Evolutionary conservation across 768 basidiomycete species (phyloP).

Genomic region (Fibroporia radiculosa): DNA sequence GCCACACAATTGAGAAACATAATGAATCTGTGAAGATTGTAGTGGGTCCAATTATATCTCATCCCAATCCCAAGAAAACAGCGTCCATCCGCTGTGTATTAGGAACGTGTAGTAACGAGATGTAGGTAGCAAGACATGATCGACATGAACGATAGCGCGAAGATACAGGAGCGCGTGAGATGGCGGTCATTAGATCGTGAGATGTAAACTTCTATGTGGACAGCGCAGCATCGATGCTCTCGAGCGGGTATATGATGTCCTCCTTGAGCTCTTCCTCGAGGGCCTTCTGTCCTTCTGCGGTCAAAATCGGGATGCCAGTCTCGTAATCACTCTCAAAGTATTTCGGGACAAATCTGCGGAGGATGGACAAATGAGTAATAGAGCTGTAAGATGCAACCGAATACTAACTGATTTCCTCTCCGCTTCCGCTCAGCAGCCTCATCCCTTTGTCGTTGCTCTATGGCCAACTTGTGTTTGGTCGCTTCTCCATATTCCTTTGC

Average conservation of each 20-base stretch:
- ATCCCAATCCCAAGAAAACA: too few relatives aligned
- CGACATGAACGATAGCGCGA: too few relatives aligned
- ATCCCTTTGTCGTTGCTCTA: constrained; percentile 93
- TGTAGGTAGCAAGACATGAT: too few relatives aligned
- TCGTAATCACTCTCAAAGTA: constrained; percentile 70
- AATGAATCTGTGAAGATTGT: too few relatives aligned
- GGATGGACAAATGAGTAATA: neutral
- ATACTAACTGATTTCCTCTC: constrained; percentile 67
- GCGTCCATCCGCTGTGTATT: neutral
- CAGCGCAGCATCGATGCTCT: neutral
- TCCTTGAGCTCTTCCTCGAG: constrained; percentile 62
- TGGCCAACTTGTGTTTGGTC: constrained; percentile 81
- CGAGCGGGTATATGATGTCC: constrained; percentile 12
- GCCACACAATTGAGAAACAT: too few relatives aligned
- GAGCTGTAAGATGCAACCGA: neutral
- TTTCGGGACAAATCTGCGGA: constrained; percentile 56
- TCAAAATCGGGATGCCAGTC: constrained; percentile 62
- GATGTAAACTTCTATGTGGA: neutral
- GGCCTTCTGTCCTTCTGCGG: constrained; percentile 59
- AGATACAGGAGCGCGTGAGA: too few relatives aligned
- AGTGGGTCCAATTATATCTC: too few relatives aligned
- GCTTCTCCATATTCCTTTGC: constrained; percentile 88
- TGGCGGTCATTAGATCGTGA: neutral
- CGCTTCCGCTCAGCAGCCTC: constrained; percentile 80
- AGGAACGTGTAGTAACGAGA: neutral